Percentiles rank a stretch among this genome's conserved stretches.
Conservation (phyloP, 2,329 filamentous ascomycete genomes). For the Diaporthe amygdali region DNA sequence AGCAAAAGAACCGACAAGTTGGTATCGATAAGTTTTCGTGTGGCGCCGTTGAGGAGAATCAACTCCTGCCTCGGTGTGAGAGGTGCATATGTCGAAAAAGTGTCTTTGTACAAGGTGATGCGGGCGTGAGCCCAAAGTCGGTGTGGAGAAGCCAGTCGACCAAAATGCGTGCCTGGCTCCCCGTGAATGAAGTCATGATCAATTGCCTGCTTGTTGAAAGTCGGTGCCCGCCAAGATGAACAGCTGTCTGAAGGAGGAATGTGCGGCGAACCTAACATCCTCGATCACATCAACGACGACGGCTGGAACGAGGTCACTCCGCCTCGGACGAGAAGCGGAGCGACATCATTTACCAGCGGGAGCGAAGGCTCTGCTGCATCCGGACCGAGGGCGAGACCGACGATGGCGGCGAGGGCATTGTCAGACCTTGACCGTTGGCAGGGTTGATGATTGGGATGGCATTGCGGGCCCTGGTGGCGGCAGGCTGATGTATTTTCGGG, state of each 20-base stretch:
- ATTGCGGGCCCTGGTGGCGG: conserved; percentile 88
- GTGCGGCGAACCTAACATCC: conserved; percentile 41
- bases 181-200: conserved; percentile 42
- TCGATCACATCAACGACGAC: conserved; percentile 42
- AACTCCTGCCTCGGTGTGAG: conserved; percentile 35
- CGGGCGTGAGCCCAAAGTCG: conserved; percentile 25
- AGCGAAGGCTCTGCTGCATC: conserved; percentile 60
- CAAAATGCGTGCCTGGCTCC: conserved; percentile 36
- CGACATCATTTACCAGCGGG: conserved; percentile 56
- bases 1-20: conserved; percentile 32
- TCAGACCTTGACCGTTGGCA: conserved; percentile 73
- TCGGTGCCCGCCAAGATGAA: conserved; percentile 57
- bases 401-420: conserved; percentile 86
- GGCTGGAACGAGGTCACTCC: conserved; percentile 39
- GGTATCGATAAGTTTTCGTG: conserved; percentile 40
- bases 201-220: conserved; percentile 48
- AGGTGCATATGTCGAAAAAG: conserved; percentile 40
- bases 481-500: conserved; percentile 88
- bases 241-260: conserved; percentile 43
- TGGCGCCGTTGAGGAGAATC: conserved; percentile 36
- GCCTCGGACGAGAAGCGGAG: conserved; percentile 38
- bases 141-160: conserved; percentile 37
- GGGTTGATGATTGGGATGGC: conserved; percentile 98
- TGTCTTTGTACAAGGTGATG: conserved; percentile 39
- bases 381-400: conserved; percentile 65